Evolutionary conservation across 495 filamentous ascomycete species (phyloP), one percentile per base, ranked within the genome.

Genomic region (Podospora conica): DNA sequence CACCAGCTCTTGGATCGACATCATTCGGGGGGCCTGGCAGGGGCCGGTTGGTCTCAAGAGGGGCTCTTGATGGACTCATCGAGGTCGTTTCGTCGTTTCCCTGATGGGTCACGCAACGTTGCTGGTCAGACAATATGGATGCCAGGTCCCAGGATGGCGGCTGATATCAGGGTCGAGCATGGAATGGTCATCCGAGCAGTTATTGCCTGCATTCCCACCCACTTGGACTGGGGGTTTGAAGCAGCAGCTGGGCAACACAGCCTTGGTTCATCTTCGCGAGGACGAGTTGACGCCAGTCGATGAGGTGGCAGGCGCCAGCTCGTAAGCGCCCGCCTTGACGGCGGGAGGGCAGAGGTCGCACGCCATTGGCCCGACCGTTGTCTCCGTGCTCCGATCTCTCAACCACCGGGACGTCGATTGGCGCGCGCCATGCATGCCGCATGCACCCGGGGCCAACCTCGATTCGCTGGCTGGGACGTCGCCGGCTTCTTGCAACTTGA

Each of bases 371-470:
- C 61, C 62, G 68, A 76, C 66, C 54, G 55, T 56, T 28, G n/a
- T 27, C 55, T 61, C 64, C 68, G 40, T 20, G 31, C 68, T 65
- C 66, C 55, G 54, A 57, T 64, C 54, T 20, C 18, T 48, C 60
- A 24, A 20, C 40, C 63, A 66, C 66, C 59, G 21, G 53, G 60
- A 29, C 48, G 48, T 56, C 55, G 63, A 68, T 76, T 75, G 70
- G 73, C 74, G 74, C 74, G 74, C 74, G 73, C 73, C 74, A 69
- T 74, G 40, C 65, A 62, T 58, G 40, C 60, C 55, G 70, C 68
- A 71, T 71, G 58, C 63, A 58, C 24, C 54, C 24, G 20, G 21
- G 25, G 58, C 73, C 53, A 62, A 61, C 72, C 70, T 76, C 66
- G 71, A 72, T 66, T 68, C 63, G 62, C 57, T 64, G 40, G 28